Base-by-base conservation (phyloP, 2,329 filamentous ascomycete genomes). In the Neonectria punicea region DNA sequence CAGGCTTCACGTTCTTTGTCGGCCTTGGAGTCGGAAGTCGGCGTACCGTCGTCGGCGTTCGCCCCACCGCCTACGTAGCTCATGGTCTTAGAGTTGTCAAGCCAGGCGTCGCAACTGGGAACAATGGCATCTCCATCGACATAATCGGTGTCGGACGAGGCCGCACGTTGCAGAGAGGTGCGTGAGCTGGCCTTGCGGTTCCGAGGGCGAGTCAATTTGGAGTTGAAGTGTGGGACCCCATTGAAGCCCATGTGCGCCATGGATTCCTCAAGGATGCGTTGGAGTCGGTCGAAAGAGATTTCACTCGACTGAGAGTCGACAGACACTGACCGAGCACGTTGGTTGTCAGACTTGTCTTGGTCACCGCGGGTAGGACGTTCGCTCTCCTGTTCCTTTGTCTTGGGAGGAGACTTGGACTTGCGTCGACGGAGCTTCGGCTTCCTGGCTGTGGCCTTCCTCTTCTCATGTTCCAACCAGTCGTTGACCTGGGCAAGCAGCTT, bases 41-140 rank as follows among this genome's bases (percentile, higher is more conserved):
- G 43, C 18, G 54, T 50, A 4, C 75, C 62, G 34, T 85, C 82
- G 50, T 84, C 83, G 16, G 82, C 81, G 30, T 78, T 77, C 4
- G 77, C 75, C 28, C 75, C 75, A 10, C 80, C 78, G 4, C 90
- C 89, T 14, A 83, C 85, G 76, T 96, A 97, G 55, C 90, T 89
- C 73, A 97, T 83, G 0, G 94, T 97, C 80, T 95, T 96, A 5
- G 93, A 92, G 75, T 98, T 98, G 80, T 98, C 95, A 20, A 98
- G 85, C 50, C 90, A 84, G 8, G 89, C 93, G 77, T 98, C 93
- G 70, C 94, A 97, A 68, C 88, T 89, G 1, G 95, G 95, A 1
- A 97, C 93, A n/a, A 92, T 80, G 18, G 89, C 85, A 67, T 97
- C 93, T n/a, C 89, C 89, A 67, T 97, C 94, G 16, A 88, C 82